These are phyloP conservation scores for Naganishia antarctica DNA, from an alignment of 768 basidiomycete species.

Conservation along the genomic window DNA sequence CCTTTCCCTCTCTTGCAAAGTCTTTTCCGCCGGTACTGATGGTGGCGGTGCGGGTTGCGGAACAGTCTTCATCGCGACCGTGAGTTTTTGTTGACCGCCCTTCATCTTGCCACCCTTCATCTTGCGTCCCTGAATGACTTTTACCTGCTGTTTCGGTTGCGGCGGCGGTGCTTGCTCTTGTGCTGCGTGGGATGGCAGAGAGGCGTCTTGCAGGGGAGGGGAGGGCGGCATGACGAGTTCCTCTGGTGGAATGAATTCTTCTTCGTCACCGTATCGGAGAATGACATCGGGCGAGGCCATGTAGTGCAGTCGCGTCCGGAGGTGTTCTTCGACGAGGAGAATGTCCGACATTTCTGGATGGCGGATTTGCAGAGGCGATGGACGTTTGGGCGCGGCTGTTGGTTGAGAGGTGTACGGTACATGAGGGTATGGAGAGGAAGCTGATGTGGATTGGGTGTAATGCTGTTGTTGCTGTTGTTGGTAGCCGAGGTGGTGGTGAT, in stretches of 20 bases:
- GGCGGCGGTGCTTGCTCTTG: not conserved
- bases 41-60: not conserved
- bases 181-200: not conserved
- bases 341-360: slow-evolving; percentile 50
- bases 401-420: slow-evolving; percentile 20
- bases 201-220: not conserved
- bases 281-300: slow-evolving; percentile 46
- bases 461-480: slow-evolving; percentile 24
- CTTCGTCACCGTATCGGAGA: slow-evolving; percentile 29
- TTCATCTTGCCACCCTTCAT: slow-evolving; percentile 31
- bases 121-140: slow-evolving; percentile 25
- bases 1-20: slow-evolving; percentile 1
- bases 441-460: slow-evolving; percentile 5
- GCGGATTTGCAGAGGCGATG: slow-evolving; percentile 37
- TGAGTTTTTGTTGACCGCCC: slow-evolving; percentile 28
- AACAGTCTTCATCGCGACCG: slow-evolving; percentile 12
- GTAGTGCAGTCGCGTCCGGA: slow-evolving; percentile 47
- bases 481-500: slow-evolving; percentile 20
- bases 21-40: slow-evolving; percentile 25
- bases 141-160: slow-evolving; percentile 20
- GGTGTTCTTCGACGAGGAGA: slow-evolving; percentile 47
- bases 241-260: slow-evolving; percentile 27
- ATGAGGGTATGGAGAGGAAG: not conserved
- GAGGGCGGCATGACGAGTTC: slow-evolving; percentile 23
- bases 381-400: slow-evolving; percentile 15